Evolutionary conservation across 2,329 filamentous ascomycete genomes (phyloP).

Genomic region (Colletotrichum orbiculare): DNA sequence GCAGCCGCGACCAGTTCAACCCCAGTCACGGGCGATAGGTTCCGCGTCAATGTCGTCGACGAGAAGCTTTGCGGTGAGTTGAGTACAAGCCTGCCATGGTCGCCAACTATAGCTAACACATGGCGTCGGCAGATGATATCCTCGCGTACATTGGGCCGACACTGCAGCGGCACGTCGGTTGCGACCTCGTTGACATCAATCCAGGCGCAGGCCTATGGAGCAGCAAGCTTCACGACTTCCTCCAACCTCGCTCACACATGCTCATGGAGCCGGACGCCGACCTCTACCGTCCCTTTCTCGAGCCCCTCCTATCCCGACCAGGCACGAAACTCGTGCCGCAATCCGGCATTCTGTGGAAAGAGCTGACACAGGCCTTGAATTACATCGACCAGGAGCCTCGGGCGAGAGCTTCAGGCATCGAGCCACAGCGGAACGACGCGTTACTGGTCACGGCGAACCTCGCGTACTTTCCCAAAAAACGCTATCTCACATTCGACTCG

Average conservation of each 20-base stretch:
- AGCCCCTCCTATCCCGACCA: conserved; percentile 62
- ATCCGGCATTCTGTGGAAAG: conserved; percentile 69
- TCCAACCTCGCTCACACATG: conserved; percentile 85
- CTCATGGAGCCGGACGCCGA: conserved; percentile 78
- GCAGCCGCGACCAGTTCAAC: too few species aligned
- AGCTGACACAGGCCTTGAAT: conserved; percentile 66
- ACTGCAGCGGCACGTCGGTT: conserved; percentile 77
- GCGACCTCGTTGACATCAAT: conserved; percentile 89
- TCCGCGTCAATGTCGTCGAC: conserved; percentile 64
- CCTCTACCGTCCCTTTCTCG: conserved; percentile 70
- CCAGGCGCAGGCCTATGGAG: conserved; percentile 86
- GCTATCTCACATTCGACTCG: conserved; percentile 64
- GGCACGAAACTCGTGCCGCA: conserved; percentile 64
- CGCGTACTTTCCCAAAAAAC: conserved; percentile 61
- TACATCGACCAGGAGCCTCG: conserved; percentile 65
- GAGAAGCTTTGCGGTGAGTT: conserved; percentile 60
- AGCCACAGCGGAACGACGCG: conserved; percentile 72
- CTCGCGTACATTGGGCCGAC: conserved; percentile 75
- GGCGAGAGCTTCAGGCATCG: conserved; percentile 49
- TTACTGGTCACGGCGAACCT: conserved; percentile 80
- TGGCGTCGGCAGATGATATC: conserved; percentile 67
- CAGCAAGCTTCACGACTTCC: conserved; percentile 75
- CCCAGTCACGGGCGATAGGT: too few species aligned
- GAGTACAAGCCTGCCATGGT: too few species aligned
- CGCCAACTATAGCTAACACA: not conserved